Evolutionary conservation across 139 green algal species (phyloP).

Genomic region (Limnomonas spitsbergensis): DNA sequence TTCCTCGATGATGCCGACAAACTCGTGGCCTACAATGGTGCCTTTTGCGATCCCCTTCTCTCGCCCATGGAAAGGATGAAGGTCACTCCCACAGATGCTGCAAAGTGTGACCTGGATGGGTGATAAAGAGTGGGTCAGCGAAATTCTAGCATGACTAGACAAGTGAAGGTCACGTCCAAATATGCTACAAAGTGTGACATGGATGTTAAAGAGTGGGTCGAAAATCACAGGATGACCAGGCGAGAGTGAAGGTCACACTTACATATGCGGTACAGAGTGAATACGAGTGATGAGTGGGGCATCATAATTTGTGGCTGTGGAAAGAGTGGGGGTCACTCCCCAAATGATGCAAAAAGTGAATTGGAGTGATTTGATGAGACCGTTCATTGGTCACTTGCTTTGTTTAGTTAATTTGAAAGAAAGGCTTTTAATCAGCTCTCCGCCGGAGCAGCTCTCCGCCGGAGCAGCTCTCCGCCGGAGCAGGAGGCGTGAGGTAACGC

Average conservation of each 20-base stretch:
- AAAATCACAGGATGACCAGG: neutral
- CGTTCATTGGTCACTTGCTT: too few species aligned
- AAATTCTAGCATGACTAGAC: neutral
- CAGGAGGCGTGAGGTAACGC: too few species aligned
- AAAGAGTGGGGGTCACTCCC: too few species aligned
- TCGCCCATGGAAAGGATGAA: conserved; percentile 13
- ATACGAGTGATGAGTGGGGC: too few species aligned
- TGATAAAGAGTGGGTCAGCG: conserved; percentile 4
- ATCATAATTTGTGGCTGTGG: too few species aligned
- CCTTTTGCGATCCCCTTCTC: conserved; percentile 23
- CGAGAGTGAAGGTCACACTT: too few species aligned
- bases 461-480: too few species aligned
- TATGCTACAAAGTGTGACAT: neutral
- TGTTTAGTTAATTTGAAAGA: too few species aligned
- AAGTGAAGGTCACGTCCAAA: neutral
- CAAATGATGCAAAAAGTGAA: too few species aligned
- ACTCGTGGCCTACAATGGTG: conserved; percentile 50
- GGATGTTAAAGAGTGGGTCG: neutral
- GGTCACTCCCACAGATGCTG: conserved; percentile 15
- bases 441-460: too few species aligned
- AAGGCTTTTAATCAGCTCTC: too few species aligned
- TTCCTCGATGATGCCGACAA: conserved; percentile 40
- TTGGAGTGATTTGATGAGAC: too few species aligned
- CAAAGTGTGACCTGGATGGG: conserved; percentile 8
- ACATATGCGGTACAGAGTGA: neutral